phyloP scores from a whole-genome alignment of 352 stramenopile genomes.

The Albugo candida region DNA sequence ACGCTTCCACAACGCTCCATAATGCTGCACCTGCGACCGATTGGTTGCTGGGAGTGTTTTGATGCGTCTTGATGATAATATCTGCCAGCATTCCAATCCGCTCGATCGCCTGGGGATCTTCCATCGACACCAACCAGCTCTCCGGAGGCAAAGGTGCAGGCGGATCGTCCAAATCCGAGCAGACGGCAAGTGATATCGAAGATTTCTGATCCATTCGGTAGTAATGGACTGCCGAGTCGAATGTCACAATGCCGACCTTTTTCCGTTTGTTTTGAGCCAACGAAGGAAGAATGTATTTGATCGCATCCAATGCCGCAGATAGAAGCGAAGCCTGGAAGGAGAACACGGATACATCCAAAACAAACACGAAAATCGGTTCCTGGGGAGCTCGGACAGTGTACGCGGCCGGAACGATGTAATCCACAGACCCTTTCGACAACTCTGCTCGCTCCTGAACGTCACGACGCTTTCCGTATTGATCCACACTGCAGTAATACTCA shows the following conservation, averaged over 20 bases:
- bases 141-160: conserved; percentile 41
- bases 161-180: conserved; percentile 63
- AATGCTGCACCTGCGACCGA: conserved; percentile 51
- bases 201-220: conserved; percentile 57
- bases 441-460: conserved; percentile 65
- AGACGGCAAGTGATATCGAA: conserved; percentile 57
- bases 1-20: conserved; percentile 55
- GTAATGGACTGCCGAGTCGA: conserved; percentile 68
- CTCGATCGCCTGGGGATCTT: conserved; percentile 42
- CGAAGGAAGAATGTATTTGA: conserved; percentile 57
- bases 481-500: conserved; percentile 76
- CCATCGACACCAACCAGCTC: conserved; percentile 71
- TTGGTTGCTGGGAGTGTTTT: conserved; percentile 57
- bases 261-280: conserved; percentile 65
- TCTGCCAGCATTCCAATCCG: conserved; percentile 49
- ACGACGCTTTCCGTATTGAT: conserved; percentile 64
- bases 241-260: conserved; percentile 79
- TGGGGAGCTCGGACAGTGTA: conserved; percentile 70
- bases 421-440: conserved; percentile 61
- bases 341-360: conserved; percentile 74
- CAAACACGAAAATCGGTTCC: conserved; percentile 74
- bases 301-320: conserved; percentile 36
- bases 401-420: conserved; percentile 65
- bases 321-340: conserved; percentile 58
- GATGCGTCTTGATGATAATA: conserved; percentile 46